phyloP scores from a whole-genome alignment of 495 filamentous ascomycete species.

The Trichocladium uniseriatum region DNA sequence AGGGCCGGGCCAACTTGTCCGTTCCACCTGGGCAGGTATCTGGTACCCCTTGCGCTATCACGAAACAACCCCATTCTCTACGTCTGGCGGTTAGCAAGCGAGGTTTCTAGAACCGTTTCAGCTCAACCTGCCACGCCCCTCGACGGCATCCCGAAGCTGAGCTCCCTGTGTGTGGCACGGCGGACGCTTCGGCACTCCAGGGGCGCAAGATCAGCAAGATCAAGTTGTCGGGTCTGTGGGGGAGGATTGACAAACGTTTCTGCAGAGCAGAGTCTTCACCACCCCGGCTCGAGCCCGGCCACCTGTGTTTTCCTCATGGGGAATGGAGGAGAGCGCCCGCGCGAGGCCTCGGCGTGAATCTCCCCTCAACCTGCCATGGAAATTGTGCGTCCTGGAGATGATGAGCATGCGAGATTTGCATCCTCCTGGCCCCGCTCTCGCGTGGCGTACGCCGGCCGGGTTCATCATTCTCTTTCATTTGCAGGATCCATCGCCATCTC shows the following conservation, averaged over 20 bases:
- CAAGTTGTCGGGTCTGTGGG: no score
- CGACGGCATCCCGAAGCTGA: neutral
- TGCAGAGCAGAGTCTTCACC: no score
- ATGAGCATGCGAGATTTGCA: neutral
- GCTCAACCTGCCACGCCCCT: neutral
- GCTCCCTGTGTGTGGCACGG: no score
- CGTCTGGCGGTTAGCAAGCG: neutral
- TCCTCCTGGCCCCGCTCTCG: constrained; percentile 3
- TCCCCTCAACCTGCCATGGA: constrained; percentile 14
- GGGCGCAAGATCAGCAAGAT: no score
- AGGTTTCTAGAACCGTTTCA: neutral
- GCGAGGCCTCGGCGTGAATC: no score
- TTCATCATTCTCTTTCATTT: constrained; percentile 1
- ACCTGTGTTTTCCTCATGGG: no score
- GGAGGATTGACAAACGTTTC: neutral
- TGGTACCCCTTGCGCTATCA: neutral
- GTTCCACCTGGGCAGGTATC: neutral
- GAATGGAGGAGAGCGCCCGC: no score
- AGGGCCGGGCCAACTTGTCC: no score
- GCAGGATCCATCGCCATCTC: constrained; percentile 3
- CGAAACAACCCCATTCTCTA: neutral
- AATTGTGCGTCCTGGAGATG: neutral
- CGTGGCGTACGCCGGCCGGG: constrained; percentile 2
- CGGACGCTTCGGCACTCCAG: no score
- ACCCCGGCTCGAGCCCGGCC: no score